A percentile compares a stretch with the other conserved stretches of the same genome.
Evolutionary conservation across 2,329 filamentous ascomycete species (phyloP).

Genomic region (Ophiocordyceps camponoti-floridani): DNA sequence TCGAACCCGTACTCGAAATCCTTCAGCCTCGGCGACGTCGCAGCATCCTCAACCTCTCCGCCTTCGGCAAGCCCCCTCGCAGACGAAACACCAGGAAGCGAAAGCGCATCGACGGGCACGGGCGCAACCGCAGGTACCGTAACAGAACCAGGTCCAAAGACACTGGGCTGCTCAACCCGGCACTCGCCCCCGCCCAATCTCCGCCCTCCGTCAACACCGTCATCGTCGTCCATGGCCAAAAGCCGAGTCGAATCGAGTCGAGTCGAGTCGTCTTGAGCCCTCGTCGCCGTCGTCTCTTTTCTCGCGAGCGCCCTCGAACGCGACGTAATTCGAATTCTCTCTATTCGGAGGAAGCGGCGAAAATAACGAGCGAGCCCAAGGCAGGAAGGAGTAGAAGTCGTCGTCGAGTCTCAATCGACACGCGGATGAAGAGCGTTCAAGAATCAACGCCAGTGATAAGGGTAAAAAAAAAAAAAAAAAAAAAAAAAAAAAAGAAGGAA

Average conservation of each 20-base stretch:
- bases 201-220: no score
- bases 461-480: no score
- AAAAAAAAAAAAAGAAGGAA: no score
- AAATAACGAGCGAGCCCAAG: background rate
- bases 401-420: no score
- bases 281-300: background rate
- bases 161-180: background rate
- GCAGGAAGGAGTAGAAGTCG: no score
- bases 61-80: no score
- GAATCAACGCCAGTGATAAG: no score
- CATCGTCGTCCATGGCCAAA: no score
- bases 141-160: background rate
- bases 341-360: background rate
- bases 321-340: background rate
- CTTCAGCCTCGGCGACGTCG: background rate
- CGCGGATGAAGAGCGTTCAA: no score
- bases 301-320: background rate
- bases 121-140: background rate
- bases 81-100: background rate
- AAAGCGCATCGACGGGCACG: background rate
- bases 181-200: no score
- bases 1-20: conserved; percentile 14
- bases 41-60: no score
- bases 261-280: background rate
- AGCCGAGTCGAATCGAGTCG: no score